Base-by-base conservation (phyloP, 2,329 filamentous ascomycete species). In the Anthostomella pinea region DNA sequence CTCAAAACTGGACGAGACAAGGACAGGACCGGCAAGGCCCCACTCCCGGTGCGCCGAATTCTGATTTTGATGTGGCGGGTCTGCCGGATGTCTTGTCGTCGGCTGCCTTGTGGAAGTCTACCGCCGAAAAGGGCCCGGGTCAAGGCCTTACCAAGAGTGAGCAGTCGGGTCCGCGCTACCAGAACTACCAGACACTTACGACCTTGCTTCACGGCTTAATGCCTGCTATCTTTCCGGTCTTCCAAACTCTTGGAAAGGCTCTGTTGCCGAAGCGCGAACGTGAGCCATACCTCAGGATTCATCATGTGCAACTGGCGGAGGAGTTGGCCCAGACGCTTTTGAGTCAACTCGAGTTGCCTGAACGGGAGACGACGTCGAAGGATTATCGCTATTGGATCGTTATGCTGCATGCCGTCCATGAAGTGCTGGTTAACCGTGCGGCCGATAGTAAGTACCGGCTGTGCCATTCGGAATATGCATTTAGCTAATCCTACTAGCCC, bases 311-410 rank as follows among this genome's bases (percentile, higher is more conserved):
- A 35, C 66, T 83, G 31, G 75, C 77, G 15, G 72, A 77, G 43
- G 80, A 86, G 16, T 71, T 97, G 47, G 86, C 86, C 3, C 72
- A 81, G 39, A 79, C 82, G 18, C 70, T 88, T 25, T 66, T 93
- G 30, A 70, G 75, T 25, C 83, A 91, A 52, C 64, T 95, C 21
- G 69, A 76, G 21, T 49, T 66, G 7, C 63, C 68, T 24, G 53
- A 60, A 8, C 54, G 64, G 7, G 65, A 69, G 38, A 69, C 70
- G 15, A 75, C 73, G 11, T 66, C 70, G 1, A 79, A 83, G 45
- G 79, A 86, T 51, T 85, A 87, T 53, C 80, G 85, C 17, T 93
- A 93, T 57, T 87, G 86, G 72, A 85, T 91, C 41, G 81, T 89
- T 37, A 83, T 89, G 59, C 67, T 95, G 13, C 83, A 87, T 38